phyloP scores from a whole-genome alignment of 2,329 filamentous ascomycete species.

The Neonectria coccinea region DNA sequence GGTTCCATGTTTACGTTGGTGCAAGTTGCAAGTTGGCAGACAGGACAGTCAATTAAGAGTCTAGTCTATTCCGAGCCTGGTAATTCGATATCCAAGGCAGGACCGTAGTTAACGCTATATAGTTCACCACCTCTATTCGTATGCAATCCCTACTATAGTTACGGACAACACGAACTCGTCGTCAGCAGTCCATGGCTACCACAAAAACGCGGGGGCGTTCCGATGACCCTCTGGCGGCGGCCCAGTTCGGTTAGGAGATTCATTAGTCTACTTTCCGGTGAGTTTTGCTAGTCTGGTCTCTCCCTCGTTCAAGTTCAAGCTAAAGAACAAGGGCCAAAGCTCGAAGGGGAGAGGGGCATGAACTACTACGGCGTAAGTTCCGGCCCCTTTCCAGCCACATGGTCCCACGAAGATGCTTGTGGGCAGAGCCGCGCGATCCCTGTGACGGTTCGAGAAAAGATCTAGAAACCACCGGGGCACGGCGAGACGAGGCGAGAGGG shows the following conservation, averaged over 20 bases:
- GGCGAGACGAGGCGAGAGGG: neutral
- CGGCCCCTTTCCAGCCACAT: constrained; percentile 25
- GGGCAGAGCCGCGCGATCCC: constrained; percentile 16
- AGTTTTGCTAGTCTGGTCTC: constrained; percentile 16
- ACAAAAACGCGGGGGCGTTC: constrained; percentile 11
- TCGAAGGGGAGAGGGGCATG: no score
- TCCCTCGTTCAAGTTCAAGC: constrained; percentile 4
- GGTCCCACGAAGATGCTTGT: constrained; percentile 21
- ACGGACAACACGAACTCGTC: neutral
- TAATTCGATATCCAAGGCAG: neutral
- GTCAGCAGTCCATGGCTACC: neutral
- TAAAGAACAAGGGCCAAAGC: neutral
- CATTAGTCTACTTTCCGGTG: neutral
- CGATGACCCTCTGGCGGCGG: neutral
- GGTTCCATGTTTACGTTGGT: constrained; percentile 1
- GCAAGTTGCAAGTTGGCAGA: neutral
- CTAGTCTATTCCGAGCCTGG: constrained; percentile 3
- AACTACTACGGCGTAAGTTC: constrained; percentile 4
- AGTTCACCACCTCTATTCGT: neutral
- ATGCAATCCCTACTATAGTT: no score
- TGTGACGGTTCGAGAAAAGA: constrained; percentile 9
- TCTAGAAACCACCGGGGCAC: constrained; percentile 4
- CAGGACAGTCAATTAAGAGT: constrained; percentile 7
- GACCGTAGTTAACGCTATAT: neutral
- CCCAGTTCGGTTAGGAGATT: neutral